phyloP scores from a whole-genome alignment of 345 rosid species.

The Pugionium cornutum region DNA sequence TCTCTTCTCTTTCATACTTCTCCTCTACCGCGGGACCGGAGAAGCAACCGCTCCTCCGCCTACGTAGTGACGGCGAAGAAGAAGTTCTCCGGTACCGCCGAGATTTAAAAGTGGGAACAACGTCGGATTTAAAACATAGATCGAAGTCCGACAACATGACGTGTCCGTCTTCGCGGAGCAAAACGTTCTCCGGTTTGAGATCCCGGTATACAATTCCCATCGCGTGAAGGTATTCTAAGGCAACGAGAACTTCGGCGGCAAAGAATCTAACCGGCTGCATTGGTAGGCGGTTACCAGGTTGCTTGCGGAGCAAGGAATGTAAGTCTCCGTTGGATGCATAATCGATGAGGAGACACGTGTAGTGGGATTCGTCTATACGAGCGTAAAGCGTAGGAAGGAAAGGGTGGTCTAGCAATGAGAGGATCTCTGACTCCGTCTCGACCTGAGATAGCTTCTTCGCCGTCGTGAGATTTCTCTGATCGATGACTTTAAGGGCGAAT shows the following conservation, averaged over 20 bases:
- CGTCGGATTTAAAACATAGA: constrained; percentile 61
- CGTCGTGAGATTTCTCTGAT: constrained; percentile 46
- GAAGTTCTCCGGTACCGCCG: constrained; percentile 13
- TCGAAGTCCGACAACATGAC: constrained; percentile 90
- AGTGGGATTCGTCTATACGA: constrained; percentile 69
- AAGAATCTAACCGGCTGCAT: constrained; percentile 65
- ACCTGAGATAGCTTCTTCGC: constrained; percentile 60
- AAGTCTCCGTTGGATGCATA: constrained; percentile 91
- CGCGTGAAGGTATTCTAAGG: constrained; percentile 85
- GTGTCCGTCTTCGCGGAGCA: constrained; percentile 79
- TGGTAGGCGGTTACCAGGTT: constrained; percentile 60
- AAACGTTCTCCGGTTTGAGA: constrained; percentile 86
- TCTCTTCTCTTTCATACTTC: constrained; percentile 40
- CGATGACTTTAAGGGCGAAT: constrained; percentile 72
- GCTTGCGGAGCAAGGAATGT: constrained; percentile 70
- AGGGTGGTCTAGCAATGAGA: constrained; percentile 75
- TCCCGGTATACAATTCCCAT: constrained; percentile 80
- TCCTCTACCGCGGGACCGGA: constrained; percentile 7
- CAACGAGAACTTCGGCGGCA: constrained; percentile 72
- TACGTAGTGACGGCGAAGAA: constrained; percentile 20
- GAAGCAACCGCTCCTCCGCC: constrained; percentile 23
- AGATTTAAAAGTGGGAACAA: constrained; percentile 49
- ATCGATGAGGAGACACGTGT: constrained; percentile 78
- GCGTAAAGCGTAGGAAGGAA: constrained; percentile 85
- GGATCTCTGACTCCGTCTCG: constrained; percentile 60